These are phyloP conservation scores for Trichoderma asperellum DNA, from an alignment of 2,329 filamentous ascomycete species.

Conservation along the genomic window DNA sequence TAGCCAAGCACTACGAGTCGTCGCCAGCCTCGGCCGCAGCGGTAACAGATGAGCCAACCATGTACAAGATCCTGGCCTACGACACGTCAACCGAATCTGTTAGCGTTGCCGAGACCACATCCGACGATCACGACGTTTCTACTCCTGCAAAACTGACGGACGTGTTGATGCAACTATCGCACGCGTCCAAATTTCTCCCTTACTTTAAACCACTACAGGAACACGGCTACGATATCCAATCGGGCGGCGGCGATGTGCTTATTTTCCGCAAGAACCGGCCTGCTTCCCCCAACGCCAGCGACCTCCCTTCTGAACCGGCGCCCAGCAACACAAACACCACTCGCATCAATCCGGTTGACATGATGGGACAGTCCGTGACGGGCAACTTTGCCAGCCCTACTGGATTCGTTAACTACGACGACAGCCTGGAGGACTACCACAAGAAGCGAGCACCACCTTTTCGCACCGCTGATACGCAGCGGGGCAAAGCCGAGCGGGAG, in stretches of 20 bases:
- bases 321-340: slow-evolving; percentile 19
- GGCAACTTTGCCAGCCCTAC: slow-evolving; percentile 67
- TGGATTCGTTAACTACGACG: slow-evolving; percentile 65
- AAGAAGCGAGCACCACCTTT: slow-evolving; percentile 43
- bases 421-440: slow-evolving; percentile 35
- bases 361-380: slow-evolving; percentile 53
- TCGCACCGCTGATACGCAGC: slow-evolving; percentile 40
- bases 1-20: slow-evolving; percentile 41
- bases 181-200: slow-evolving; percentile 67
- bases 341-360: slow-evolving; percentile 62
- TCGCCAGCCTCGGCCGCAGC: background rate
- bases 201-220: slow-evolving; percentile 62
- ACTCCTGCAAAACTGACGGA: slow-evolving; percentile 60
- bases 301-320: background rate
- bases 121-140: slow-evolving; percentile 54
- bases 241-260: slow-evolving; percentile 64
- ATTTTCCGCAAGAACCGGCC: slow-evolving; percentile 65
- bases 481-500: slow-evolving; percentile 55
- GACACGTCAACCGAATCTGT: slow-evolving; percentile 62
- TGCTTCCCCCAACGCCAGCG: slow-evolving; percentile 29
- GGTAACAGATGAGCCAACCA: slow-evolving; percentile 25
- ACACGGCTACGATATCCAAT: slow-evolving; percentile 69
- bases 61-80: slow-evolving; percentile 69
- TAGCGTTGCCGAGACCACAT: slow-evolving; percentile 63
- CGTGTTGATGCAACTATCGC: slow-evolving; percentile 61